A percentile compares a stretch with the other conserved stretches of the same genome.
phyloP scores from a whole-genome alignment of 2,329 filamentous ascomycete species.

The Magnaporthiopsis rhizophila region DNA sequence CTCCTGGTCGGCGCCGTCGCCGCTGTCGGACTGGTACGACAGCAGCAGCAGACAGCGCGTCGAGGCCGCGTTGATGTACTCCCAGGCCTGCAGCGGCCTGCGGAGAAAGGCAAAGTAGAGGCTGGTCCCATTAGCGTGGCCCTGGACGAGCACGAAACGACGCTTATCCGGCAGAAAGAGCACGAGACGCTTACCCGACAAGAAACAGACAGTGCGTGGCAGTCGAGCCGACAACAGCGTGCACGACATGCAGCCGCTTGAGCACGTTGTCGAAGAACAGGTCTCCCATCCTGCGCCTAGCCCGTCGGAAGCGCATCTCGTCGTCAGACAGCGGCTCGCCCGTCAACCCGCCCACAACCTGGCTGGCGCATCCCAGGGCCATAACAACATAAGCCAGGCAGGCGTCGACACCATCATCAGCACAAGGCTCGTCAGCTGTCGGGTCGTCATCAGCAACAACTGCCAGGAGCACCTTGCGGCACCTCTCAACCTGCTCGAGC shows the following conservation, averaged over 20 bases:
- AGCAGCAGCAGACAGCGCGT: slow-evolving; percentile 41
- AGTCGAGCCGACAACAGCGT: slow-evolving; percentile 36
- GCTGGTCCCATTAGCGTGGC: slow-evolving; percentile 14
- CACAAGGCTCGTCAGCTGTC: slow-evolving; percentile 19
- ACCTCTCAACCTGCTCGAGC: slow-evolving; percentile 24
- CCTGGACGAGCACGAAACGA: not conserved
- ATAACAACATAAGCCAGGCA: slow-evolving; percentile 13
- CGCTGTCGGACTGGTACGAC: slow-evolving; percentile 29
- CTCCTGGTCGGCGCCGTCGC: slow-evolving; percentile 29
- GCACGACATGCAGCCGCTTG: slow-evolving; percentile 36
- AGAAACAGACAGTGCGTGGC: slow-evolving; percentile 44
- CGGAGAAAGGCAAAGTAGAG: slow-evolving; percentile 43
- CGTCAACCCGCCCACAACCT: slow-evolving; percentile 4
- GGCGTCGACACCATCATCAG: slow-evolving; percentile 21
- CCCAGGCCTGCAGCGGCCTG: slow-evolving; percentile 43
- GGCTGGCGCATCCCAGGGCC: slow-evolving; percentile 13
- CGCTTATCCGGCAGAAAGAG: slow-evolving; percentile 5
- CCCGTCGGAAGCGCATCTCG: slow-evolving; percentile 3
- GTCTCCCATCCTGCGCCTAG: slow-evolving; percentile 22
- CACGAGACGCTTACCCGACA: slow-evolving; percentile 29
- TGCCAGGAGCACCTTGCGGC: not conserved
- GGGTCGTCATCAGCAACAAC: not conserved
- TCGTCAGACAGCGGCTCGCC: not conserved
- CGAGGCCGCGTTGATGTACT: slow-evolving; percentile 39
- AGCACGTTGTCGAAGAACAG: slow-evolving; percentile 38